Evolutionary conservation across 495 filamentous ascomycete species (phyloP).

Genomic region (Astrothelium subdiscretum): DNA sequence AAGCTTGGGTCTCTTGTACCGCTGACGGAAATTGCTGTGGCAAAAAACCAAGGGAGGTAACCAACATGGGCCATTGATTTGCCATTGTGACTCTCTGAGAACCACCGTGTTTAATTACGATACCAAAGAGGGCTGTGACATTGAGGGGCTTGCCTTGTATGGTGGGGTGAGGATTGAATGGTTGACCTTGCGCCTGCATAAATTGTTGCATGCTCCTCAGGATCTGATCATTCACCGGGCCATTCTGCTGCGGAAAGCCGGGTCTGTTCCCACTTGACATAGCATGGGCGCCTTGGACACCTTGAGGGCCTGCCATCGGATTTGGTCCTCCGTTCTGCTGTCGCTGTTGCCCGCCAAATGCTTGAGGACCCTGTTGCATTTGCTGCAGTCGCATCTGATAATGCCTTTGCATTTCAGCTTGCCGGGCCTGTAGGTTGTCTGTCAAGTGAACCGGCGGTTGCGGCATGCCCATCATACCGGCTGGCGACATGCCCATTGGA

Average conservation of each 20-base stretch:
- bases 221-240: conserved; percentile 42
- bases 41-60: conserved; percentile 54
- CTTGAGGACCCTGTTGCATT: conserved; percentile 40
- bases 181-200: conserved; percentile 56
- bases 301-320: conserved; percentile 35
- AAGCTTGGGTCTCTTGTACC: conserved; percentile 52
- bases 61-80: conserved; percentile 61
- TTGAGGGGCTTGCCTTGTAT: conserved; percentile 60
- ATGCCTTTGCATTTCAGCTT: conserved; percentile 27
- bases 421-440: conserved; percentile 36
- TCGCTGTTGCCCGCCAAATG: conserved; percentile 19
- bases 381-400: conserved; percentile 41
- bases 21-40: conserved; percentile 53
- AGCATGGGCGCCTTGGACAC: conserved; percentile 33
- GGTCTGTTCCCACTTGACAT: conserved; percentile 3
- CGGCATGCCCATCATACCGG: conserved; percentile 9
- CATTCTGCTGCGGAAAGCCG: conserved; percentile 10
- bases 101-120: conserved; percentile 65
- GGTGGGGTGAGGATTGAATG: conserved; percentile 56
- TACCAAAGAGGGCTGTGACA: conserved; percentile 61
- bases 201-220: conserved; percentile 60
- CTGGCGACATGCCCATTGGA: conserved; percentile 37
- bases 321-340: conserved; percentile 38
- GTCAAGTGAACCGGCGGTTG: conserved; percentile 6
- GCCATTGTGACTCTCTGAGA: conserved; percentile 57